These are phyloP conservation scores for Hymenoscyphus scutula DNA, from an alignment of 2,329 filamentous ascomycete species.

Conservation along the genomic window DNA sequence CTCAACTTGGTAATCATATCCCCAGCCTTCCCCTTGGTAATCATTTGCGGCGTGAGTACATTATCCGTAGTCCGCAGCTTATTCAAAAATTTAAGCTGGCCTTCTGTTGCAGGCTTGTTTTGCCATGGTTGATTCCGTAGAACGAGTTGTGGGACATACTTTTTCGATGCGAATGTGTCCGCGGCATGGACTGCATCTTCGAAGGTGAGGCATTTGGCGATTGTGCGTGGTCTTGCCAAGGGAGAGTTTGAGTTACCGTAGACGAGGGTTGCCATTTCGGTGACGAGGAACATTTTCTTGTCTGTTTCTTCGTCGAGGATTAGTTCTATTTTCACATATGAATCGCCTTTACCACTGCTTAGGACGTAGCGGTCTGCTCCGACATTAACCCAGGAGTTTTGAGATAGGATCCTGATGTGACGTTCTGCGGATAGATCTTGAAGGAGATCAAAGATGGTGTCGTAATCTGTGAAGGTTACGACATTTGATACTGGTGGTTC, in stretches of 20 bases:
- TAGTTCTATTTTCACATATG: conserved; percentile 52
- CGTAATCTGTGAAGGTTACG: conserved; percentile 80
- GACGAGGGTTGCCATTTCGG: conserved; percentile 37
- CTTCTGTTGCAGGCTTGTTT: conserved; percentile 57
- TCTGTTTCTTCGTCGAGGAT: conserved; percentile 29
- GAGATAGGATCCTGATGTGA: conserved; percentile 74
- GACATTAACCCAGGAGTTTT: conserved; percentile 78
- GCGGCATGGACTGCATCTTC: conserved; percentile 77
- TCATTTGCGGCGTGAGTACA: conserved; percentile 50
- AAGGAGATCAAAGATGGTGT: conserved; percentile 86
- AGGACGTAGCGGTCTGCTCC: conserved; percentile 70
- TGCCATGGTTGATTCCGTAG: conserved; percentile 69
- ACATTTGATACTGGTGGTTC: conserved; percentile 16
- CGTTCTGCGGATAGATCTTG: conserved; percentile 75
- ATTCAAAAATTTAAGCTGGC: conserved; percentile 69
- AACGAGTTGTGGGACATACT: conserved; percentile 68
- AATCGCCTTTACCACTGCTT: conserved; percentile 56
- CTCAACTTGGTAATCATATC: conserved; percentile 94
- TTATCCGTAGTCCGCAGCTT: conserved; percentile 56
- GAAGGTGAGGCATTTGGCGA: conserved; percentile 66
- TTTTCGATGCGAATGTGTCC: conserved; percentile 72
- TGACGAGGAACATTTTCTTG: conserved; percentile 32
- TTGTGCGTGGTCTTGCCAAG: conserved; percentile 64
- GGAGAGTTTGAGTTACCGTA: conserved; percentile 49
- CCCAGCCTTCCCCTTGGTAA: conserved; percentile 77